Evolutionary conservation across 352 stramenopile genomes (phyloP), one percentile per base, ranked within the genome.

Genomic region (Phytophthora agathidicida): DNA sequence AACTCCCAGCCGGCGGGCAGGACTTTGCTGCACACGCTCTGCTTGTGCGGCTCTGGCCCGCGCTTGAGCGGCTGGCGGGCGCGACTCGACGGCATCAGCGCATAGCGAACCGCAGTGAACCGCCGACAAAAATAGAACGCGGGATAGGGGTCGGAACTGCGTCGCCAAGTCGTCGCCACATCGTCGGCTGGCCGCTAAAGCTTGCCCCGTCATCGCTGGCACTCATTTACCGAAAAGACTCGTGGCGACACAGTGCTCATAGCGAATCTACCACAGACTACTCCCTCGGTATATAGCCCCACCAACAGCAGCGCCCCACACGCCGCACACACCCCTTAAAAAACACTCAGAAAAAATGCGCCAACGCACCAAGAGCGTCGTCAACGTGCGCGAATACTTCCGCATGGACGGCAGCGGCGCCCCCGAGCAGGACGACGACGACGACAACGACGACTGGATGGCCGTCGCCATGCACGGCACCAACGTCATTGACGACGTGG

Each of bases 311-410:
- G n/a, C n/a, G n/a, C n/a, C n/a, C n/a, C n/a, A n/a, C n/a, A n/a
- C n/a, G 23, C 9, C 24, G 11, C 24, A 11, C 16, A 37, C 14
- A 13, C 14, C 32, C 17, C 16, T 27, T 6, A 6, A 26, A 28
- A 43, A 41, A 62, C 26, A 20, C 36, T 26, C 37, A 51, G 35
- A 45, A 53, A 45, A 47, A 62, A 92, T 93, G 83, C 75, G 83
- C 24, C 78, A 83, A 44, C 80, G 83, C 22, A 91, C 83, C 36
- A 83, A 82, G 65, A 88, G 74, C 57, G 77, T 93, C 10, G 77
- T 89, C 35, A 89, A 72, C 57, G 70, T 83, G 35, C 60, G 73
- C 67, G 83, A 93, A 49, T 93, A 93, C 62, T 93, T 93, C 58
- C 71, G 78, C 45, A 67, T 72, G 36, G 77, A 84, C 62, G 74